Conservation (phyloP, 2,329 filamentous ascomycete species). For the Venturiaceae sp. region DNA sequence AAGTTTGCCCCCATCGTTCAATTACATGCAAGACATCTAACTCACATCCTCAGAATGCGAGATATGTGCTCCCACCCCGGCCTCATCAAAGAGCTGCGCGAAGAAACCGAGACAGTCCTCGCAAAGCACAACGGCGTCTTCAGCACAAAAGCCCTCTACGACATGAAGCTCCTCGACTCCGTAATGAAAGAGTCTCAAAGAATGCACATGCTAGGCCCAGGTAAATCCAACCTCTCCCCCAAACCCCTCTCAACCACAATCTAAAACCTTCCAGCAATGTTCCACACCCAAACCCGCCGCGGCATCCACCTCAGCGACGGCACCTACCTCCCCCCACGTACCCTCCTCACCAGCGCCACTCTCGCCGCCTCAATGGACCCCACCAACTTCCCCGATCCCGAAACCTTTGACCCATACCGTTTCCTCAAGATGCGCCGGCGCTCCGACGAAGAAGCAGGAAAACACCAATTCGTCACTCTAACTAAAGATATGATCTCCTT, state of each 20-base stretch:
- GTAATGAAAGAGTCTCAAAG: constrained; percentile 7
- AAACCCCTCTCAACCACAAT: neutral
- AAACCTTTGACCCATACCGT: constrained; percentile 2
- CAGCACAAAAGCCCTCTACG: constrained; percentile 22
- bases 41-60: constrained; percentile 10
- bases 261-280: constrained; percentile 16
- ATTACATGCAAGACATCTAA: neutral
- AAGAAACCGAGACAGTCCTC: neutral
- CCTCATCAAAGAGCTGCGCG: neutral
- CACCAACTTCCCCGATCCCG: neutral
- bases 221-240: neutral
- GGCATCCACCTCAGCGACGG: constrained; percentile 25
- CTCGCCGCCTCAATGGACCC: neutral
- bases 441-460: neutral
- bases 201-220: constrained; percentile 1
- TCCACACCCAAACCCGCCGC: constrained; percentile 21
- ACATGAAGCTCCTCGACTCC: constrained; percentile 14
- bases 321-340: constrained; percentile 22
- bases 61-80: neutral
- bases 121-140: constrained; percentile 10
- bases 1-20: neutral
- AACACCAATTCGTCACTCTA: neutral
- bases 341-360: constrained; percentile 18
- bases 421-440: neutral
- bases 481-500: neutral